Base-by-base conservation (phyloP, 176 grass and related monocot species). In the Metroxylon sagu region DNA sequence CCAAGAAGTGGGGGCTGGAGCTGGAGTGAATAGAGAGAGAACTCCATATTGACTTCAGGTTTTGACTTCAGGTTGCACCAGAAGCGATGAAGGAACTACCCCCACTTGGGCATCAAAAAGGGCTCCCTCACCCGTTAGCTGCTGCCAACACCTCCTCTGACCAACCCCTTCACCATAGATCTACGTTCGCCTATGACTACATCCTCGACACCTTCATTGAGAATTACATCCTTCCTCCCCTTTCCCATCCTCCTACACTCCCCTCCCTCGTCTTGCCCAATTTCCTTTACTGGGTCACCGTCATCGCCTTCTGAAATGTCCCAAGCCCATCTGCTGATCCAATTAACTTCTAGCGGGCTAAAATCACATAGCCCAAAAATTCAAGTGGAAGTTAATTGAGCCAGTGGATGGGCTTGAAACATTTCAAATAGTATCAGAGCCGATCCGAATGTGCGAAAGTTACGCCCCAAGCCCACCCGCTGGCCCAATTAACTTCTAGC, bases 1-100 rank as follows among this genome's bases (percentile, higher is more conserved):
- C 48, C n/a, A 66, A 66, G 63, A 49, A 66, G 63, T 66, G 63
- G 63, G 63, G 31, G 4, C 15, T 66, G 63, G 49, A 28, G 63
- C 28, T 49, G 25, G 63, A 66, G 49, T 49, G 63, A 4, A 66
- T 66, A 49, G 63, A 43, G 18, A 23, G 63, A 5, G 48, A 48
- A 17, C 63, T 66, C 5, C 63, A 66, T 3, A n/a, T n/a, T 25
- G 63, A 66, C 63, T 49, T 49, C 19, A 66, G 52, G 49, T 66
- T 49, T n/a, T 25, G 63, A 66, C 63, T 49, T 49, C 19, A 66
- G 52, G 49, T 66, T 49, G 14, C 52, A 43, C 48, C 48, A 66
- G 23, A 49, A 66, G 63, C 63, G 63, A 8, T 66, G 63, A 39
- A 63, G 25, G 35, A 63, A 63, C 60, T 63, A 63, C 31, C 60